Base-by-base conservation (phyloP, 2,329 filamentous ascomycete species). In the Geoglossum cookeanum region DNA sequence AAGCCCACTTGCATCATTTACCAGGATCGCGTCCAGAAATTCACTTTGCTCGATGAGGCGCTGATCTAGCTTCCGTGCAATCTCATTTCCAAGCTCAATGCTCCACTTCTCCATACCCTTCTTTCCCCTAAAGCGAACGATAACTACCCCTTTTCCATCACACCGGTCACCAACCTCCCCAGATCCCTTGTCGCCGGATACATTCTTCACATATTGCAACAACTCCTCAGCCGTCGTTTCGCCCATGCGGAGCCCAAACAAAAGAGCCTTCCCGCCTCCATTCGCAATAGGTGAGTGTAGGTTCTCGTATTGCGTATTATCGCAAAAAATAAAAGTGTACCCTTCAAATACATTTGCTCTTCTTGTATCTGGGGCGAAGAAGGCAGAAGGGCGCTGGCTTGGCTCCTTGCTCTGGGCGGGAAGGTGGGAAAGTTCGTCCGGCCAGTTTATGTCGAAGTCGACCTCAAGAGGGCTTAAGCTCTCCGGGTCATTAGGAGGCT, bases 271-370 rank as follows among this genome's bases (percentile, higher is more conserved):
- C 6, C 92, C 92, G 59, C 83, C 80, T 3, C 86, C 92, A 59
- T 81, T 81, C 0, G 82, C 84, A 60, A 98, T 84, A 0, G 84
- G 81, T 0, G 81, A 80, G 48, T 86, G 72, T 3, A 98, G 73
- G 61, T 78, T 87, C 6, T 87, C 80, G 67, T 83, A 88, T 67
- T 97, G 91, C 2, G 73, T 73, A 56, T 78, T 69, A 57, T 90
- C 83, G 62, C 90, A 84, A 64, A 97, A 95, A 3, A 98, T 75
- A 65, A 97, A 96, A 0, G 84, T 91, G 64, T 90, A 92, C 2
- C 86, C 87, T 9, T 86, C 80, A 62, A 98, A 97, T 0, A 98
- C 75, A 32, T 83, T 80, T 6, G 73, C 72, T 22, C 92, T 78
- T 15, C 71, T 69, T 0, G 74, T 61, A 60, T 91, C 79, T 0